Conservation (phyloP, 805 yeast genomes). For the Starmera amethionina region DNA sequence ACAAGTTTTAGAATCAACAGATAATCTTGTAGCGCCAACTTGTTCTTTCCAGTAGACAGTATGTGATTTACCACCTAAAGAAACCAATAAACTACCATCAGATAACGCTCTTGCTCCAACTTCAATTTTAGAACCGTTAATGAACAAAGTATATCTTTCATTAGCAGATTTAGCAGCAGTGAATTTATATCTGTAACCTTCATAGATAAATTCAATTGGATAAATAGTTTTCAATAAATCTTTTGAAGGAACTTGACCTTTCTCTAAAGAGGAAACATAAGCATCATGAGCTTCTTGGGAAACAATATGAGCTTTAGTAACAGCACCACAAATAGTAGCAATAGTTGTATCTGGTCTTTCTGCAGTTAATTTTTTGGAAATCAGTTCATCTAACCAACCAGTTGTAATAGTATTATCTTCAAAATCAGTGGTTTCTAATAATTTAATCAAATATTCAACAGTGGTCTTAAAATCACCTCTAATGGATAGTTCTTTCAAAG, state of each 20-base stretch:
- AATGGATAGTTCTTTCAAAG: slow-evolving; percentile 89
- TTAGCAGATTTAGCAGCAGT: slow-evolving; percentile 89
- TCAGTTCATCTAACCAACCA: slow-evolving; percentile 97
- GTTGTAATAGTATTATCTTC: slow-evolving; percentile 96
- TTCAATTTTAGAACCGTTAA: slow-evolving; percentile 86
- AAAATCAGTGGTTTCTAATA: slow-evolving; percentile 92
- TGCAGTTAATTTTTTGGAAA: slow-evolving; percentile 86
- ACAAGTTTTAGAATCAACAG: slow-evolving; percentile 94
- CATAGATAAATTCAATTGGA: slow-evolving; percentile 93
- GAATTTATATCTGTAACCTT: slow-evolving; percentile 85
- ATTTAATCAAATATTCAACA: slow-evolving; percentile 90
- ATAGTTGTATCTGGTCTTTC: slow-evolving; percentile 90
- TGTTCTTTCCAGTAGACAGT: slow-evolving; percentile 97
- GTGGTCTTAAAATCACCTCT: slow-evolving; percentile 99
- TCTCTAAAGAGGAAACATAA: slow-evolving; percentile 71
- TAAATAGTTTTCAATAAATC: slow-evolving; percentile 74
- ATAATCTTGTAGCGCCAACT: slow-evolving; percentile 86
- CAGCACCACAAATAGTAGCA: slow-evolving; percentile 97
- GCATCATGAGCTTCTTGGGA: slow-evolving; percentile 61
- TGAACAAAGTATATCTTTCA: slow-evolving; percentile 78
- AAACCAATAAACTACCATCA: slow-evolving; percentile 88
- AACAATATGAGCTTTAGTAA: slow-evolving; percentile 83
- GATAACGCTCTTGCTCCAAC: slow-evolving; percentile 83
- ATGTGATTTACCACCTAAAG: slow-evolving; percentile 89
- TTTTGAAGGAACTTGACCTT: slow-evolving; percentile 90